A percentile compares a stretch with the other conserved stretches of the same genome.
Evolutionary conservation across 805 yeast genomes (phyloP).

Genomic region (Pichia scutulata): DNA sequence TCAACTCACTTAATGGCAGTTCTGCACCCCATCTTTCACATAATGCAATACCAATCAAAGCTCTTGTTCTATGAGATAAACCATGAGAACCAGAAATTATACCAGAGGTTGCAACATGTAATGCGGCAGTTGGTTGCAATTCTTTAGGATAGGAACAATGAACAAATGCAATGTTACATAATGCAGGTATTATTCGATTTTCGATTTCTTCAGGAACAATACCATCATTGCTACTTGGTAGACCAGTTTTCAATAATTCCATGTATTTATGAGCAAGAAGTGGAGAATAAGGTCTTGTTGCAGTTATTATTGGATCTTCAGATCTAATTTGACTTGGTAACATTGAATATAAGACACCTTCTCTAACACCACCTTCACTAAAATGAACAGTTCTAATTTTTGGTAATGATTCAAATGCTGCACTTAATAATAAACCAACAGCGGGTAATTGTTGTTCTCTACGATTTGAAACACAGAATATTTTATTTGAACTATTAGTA

Average conservation of each 20-base stretch:
- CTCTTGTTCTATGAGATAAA: slow-evolving; percentile 61
- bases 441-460: slow-evolving; percentile 65
- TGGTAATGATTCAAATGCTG: slow-evolving; percentile 56
- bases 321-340: slow-evolving; percentile 49
- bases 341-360: slow-evolving; percentile 61
- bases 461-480: slow-evolving; percentile 61
- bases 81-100: slow-evolving; percentile 73
- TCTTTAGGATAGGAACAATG: slow-evolving; percentile 75
- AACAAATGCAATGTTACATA: slow-evolving; percentile 67
- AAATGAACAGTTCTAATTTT: slow-evolving; percentile 55
- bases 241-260: slow-evolving; percentile 44
- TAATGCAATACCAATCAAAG: slow-evolving; percentile 62
- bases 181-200: slow-evolving; percentile 57
- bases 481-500: slow-evolving; percentile 11
- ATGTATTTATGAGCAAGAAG: slow-evolving; percentile 50
- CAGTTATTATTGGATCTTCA: slow-evolving; percentile 63
- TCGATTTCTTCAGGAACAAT: slow-evolving; percentile 52
- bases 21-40: slow-evolving; percentile 83
- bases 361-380: slow-evolving; percentile 72
- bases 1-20: slow-evolving; percentile 48
- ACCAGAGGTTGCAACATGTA: slow-evolving; percentile 67
- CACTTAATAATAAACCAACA: slow-evolving; percentile 53
- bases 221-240: slow-evolving; percentile 36
- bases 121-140: slow-evolving; percentile 65
- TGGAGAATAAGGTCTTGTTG: slow-evolving; percentile 68